A percentile compares a stretch with the other conserved stretches of the same genome.
These are phyloP conservation scores for Penicillium fimorum DNA, from an alignment of 495 filamentous ascomycete genomes.

Conservation along the genomic window DNA sequence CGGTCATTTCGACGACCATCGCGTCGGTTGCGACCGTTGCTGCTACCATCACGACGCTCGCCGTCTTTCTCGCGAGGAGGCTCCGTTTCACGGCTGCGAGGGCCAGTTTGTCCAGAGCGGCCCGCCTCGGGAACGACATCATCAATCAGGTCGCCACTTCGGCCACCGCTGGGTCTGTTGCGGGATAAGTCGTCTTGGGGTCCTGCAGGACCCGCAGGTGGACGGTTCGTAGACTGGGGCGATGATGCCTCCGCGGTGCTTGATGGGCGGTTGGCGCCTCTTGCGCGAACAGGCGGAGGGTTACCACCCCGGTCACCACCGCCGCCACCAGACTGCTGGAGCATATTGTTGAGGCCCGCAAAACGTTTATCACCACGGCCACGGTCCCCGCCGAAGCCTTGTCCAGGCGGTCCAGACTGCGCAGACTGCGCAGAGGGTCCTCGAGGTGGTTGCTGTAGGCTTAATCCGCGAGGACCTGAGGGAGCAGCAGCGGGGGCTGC, in stretches of 20 bases:
- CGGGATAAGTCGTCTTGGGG: constrained; percentile 28
- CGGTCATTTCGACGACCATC: constrained; percentile 39
- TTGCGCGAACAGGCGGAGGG: constrained; percentile 38
- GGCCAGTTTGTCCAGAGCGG: constrained; percentile 25
- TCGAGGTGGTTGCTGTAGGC: constrained; percentile 24
- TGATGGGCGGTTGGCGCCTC: constrained; percentile 38
- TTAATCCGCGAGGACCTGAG: constrained; percentile 7
- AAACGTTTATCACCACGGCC: constrained; percentile 47
- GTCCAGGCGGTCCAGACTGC: not conserved
- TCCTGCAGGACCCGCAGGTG: constrained; percentile 27
- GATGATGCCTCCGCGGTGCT: constrained; percentile 26
- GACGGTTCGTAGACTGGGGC: constrained; percentile 29
- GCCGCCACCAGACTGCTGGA: constrained; percentile 41
- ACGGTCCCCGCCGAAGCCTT: constrained; percentile 37
- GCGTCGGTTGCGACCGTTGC: constrained; percentile 26
- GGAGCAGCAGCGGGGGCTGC: constrained; percentile 11
- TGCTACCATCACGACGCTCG: constrained; percentile 32
- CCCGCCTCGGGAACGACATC: constrained; percentile 33
- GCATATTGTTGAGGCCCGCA: constrained; percentile 43
- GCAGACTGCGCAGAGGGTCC: constrained; percentile 15
- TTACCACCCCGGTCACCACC: constrained; percentile 34
- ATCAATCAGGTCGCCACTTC: constrained; percentile 30
- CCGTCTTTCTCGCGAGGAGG: constrained; percentile 27
- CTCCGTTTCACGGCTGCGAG: constrained; percentile 26
- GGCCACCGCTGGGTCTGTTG: constrained; percentile 23